These are phyloP conservation scores for Akebia trifoliata DNA, from an alignment of 164 flowering plant genomes.

Conservation along the genomic window DNA sequence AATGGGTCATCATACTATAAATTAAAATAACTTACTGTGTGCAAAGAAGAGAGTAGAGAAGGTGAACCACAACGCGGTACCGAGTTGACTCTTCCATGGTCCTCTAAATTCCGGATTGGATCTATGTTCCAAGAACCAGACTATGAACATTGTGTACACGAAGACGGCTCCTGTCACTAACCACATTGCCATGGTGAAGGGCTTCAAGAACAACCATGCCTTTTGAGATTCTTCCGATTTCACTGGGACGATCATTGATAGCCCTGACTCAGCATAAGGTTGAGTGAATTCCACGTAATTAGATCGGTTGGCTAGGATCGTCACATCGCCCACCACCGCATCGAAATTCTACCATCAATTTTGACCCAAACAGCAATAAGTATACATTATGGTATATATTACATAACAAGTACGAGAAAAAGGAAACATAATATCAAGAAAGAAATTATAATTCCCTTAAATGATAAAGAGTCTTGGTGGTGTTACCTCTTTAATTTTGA, in stretches of 20 bases:
- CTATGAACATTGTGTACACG: slow-evolving; percentile 28
- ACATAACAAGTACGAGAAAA: background rate
- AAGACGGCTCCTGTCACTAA: slow-evolving; percentile 21
- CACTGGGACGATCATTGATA: slow-evolving; percentile 36
- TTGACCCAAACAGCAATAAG: background rate
- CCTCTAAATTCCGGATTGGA: slow-evolving; percentile 45
- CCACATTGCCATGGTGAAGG: slow-evolving; percentile 57
- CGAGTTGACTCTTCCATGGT: slow-evolving; percentile 32
- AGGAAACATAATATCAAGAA: background rate
- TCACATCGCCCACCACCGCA: slow-evolving; percentile 48
- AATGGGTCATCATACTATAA: background rate
- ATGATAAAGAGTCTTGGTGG: no score
- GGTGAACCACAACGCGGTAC: slow-evolving; percentile 50
- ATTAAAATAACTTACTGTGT: slow-evolving; percentile 43
- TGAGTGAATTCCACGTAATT: slow-evolving; percentile 44
- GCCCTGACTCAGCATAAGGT: slow-evolving; percentile 45
- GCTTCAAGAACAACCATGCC: slow-evolving; percentile 41
- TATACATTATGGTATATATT: background rate
- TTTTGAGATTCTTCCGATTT: slow-evolving; percentile 14
- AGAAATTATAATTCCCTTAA: no score
- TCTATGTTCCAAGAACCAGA: slow-evolving; percentile 37
- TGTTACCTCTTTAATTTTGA: no score
- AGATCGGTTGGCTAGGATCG: slow-evolving; percentile 36
- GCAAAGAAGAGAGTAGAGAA: slow-evolving; percentile 53
- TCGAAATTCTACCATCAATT: slow-evolving; percentile 15